phyloP scores from a whole-genome alignment of 2,329 filamentous ascomycete genomes.

The Alternaria brassicicola region DNA sequence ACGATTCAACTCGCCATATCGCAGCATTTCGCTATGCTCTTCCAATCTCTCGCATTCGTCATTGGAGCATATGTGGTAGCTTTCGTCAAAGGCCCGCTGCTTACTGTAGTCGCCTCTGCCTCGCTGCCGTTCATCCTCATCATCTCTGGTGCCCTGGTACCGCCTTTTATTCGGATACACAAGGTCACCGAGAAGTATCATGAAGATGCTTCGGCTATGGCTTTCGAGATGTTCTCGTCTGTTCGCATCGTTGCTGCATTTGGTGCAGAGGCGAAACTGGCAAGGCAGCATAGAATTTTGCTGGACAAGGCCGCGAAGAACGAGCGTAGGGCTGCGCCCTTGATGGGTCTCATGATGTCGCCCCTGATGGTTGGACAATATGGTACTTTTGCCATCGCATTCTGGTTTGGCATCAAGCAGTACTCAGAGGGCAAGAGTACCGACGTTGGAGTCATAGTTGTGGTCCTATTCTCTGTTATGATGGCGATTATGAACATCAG shows the following conservation, averaged over 20 bases:
- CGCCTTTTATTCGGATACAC: slow-evolving; percentile 43
- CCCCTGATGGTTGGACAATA: slow-evolving; percentile 46
- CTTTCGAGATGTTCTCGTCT: slow-evolving; percentile 49
- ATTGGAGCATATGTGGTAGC: slow-evolving; percentile 53
- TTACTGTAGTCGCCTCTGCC: slow-evolving; percentile 58
- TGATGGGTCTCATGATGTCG: slow-evolving; percentile 44
- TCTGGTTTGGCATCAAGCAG: slow-evolving; percentile 50
- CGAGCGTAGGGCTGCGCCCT: slow-evolving; percentile 36
- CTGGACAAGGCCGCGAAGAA: slow-evolving; percentile 38
- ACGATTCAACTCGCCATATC: slow-evolving; percentile 62
- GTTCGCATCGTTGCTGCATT: slow-evolving; percentile 48
- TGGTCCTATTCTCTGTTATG: slow-evolving; percentile 50
- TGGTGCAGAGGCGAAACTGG: slow-evolving; percentile 46
- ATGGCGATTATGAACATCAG: slow-evolving; percentile 45
- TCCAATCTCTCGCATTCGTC: slow-evolving; percentile 44
- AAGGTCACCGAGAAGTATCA: slow-evolving; percentile 40
- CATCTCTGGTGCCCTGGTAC: slow-evolving; percentile 37
- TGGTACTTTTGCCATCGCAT: slow-evolving; percentile 46
- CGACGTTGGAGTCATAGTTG: slow-evolving; percentile 43
- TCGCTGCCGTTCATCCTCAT: slow-evolving; percentile 50
- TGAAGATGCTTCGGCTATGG: slow-evolving; percentile 45
- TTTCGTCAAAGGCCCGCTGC: slow-evolving; percentile 59
- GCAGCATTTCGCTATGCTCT: slow-evolving; percentile 58
- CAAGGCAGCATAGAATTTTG: slow-evolving; percentile 34
- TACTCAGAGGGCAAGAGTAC: slow-evolving; percentile 38